Base-by-base conservation (phyloP, 192 early-diverging fungal genomes). In the Paraglomus occultum region DNA sequence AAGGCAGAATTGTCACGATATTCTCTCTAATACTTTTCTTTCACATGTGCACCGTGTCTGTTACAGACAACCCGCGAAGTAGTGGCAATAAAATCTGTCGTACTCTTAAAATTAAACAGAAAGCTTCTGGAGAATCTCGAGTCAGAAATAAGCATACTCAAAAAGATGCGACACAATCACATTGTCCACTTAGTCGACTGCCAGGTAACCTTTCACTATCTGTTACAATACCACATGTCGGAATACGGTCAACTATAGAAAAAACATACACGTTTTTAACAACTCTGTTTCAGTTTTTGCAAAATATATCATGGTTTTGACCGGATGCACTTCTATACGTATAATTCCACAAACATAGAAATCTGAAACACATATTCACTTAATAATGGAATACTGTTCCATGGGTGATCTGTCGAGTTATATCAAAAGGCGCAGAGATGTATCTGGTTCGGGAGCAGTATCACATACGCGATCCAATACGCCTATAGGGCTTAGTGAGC, bases 381-480 rank as follows among this genome's bases (percentile, higher is more conserved):
- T 99, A 55, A 84, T 99, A 11, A 97, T 99, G 96, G 96, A 99
- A 77, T 99, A 90, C 69, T 99, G 97, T 76, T 83, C 88, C n/a
- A 70, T 95, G 70, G 97, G 97, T 45, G 97, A 99, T 71, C 83
- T 99, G 10, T 92, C 94, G 10, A 76, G 84, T 44, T 99, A 90
- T 74, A 94, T 99, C 75, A 91, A 92, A 75, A 77, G 82, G 52
- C 81, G 79, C 55, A 82, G 84, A 40, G 79, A 80, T 50, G 17
- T n/a, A 12, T 11, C 44, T 48, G 63, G 12, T 52, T 39, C 65
- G 9, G 14, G 18, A 7, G 1, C 23, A 9, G 47, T 42, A 5
- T 77, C 81, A 39, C 63, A 83, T 4, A 73, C 78, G 18, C 62
- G 84, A 55, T 82, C 80, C 20, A 80, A 85, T 69, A 81, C 83